Evolutionary conservation across 768 basidiomycete species (phyloP), one percentile per base, ranked within the genome.

Genomic region (Myochromella boudieri): DNA sequence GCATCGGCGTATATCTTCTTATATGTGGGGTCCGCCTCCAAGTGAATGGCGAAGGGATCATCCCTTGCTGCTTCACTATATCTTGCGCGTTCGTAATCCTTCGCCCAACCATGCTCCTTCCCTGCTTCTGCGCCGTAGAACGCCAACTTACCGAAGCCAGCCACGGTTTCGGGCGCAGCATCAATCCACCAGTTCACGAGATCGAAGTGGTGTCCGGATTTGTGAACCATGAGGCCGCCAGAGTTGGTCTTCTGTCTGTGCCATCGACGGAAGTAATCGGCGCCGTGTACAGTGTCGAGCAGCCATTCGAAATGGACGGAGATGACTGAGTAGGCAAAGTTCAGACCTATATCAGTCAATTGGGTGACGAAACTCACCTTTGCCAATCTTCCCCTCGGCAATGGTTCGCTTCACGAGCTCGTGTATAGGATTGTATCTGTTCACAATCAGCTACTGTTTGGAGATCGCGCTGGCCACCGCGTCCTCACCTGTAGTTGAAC

Each of bases 111-210:
- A 41, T 71, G 68, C 45, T 66, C 63, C 52, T 68, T 69, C 1
- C 76, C 77, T 31, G 68, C 70, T 49, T 69, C 63, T 4, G 68
- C 61, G 12, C 76, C 76, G 53, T 78, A 78, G 58, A 79, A 78
- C 1, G 68, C 69, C 3, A 76, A 62, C 25, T 63, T 65, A 14
- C 76, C 76, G 53, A 78, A 70, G 3, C 66, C 76, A 31, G 73
- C 76, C 15, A 78, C 76, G 3, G 64, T 65, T 38, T 66, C 67
- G 0, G 76, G 76, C 41, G 68, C 60, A 14, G 74, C 66, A 29
- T 74, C 67, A 48, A 79, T 67, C 77, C 76, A 79, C 72, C 75
- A 79, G 52, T 78, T 77, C 39, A 79, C 76, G 5, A 78, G 68
- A 51, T 78, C 76, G 52, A 77, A 78, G 60, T 78, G 71, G 37